Conservation (phyloP, 371 early-diverging fungal species). For the Blakeslea trispora region DNA sequence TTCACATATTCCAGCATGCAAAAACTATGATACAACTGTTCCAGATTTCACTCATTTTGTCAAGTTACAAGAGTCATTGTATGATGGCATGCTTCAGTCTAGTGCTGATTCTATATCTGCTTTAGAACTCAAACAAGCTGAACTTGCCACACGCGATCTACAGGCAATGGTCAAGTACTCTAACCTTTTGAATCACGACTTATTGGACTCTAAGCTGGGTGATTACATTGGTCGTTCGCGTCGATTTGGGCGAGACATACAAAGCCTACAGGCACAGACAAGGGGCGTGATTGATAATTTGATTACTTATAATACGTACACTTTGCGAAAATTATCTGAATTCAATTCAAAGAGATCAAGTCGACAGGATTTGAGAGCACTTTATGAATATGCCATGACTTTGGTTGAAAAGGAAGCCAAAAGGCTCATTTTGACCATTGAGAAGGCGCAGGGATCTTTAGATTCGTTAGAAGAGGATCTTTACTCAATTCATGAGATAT, state of each 20-base stretch:
- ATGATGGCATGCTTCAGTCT: slow-evolving; percentile 38
- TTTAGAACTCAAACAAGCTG: slow-evolving; percentile 43
- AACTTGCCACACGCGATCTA: slow-evolving; percentile 50
- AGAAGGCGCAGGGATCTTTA: slow-evolving; percentile 34
- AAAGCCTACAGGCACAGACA: slow-evolving; percentile 27
- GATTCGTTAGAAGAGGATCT: slow-evolving; percentile 41
- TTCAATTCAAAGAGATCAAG: slow-evolving; percentile 33
- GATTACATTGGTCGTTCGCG: slow-evolving; percentile 42
- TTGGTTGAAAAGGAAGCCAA: slow-evolving; percentile 45
- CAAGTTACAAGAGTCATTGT: slow-evolving; percentile 43
- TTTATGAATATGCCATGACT: slow-evolving; percentile 47
- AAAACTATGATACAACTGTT: slow-evolving; percentile 19
- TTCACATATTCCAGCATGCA: slow-evolving; percentile 25
- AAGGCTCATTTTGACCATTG: slow-evolving; percentile 40
- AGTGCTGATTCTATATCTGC: slow-evolving; percentile 38
- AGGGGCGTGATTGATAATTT: slow-evolving; percentile 39
- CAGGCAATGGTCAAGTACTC: slow-evolving; percentile 51
- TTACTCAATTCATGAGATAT: slow-evolving; percentile 45
- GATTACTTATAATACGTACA: slow-evolving; percentile 52
- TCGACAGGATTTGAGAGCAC: slow-evolving; percentile 34
- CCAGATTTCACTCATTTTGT: slow-evolving; percentile 52
- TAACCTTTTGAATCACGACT: slow-evolving; percentile 26
- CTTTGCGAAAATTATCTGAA: slow-evolving; percentile 37
- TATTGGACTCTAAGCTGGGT: slow-evolving; percentile 38
- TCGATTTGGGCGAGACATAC: slow-evolving; percentile 40